Evolutionary conservation across 495 filamentous ascomycete species (phyloP), one percentile per base, ranked within the genome.

Genomic region (Penicillium robsamsonii): DNA sequence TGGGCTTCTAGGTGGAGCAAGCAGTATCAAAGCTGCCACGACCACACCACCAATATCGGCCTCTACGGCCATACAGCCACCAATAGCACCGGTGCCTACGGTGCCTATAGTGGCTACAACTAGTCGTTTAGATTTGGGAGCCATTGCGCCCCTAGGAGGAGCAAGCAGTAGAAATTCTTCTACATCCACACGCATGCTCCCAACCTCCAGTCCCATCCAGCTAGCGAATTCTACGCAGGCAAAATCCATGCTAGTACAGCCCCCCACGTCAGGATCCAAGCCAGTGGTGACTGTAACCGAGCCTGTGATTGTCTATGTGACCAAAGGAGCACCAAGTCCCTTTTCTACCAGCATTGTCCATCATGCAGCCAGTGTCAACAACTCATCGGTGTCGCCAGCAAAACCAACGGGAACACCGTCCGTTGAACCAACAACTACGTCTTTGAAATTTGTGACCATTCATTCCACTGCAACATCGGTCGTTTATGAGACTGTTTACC

Each of bases 291-390:
- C 49, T 8, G 47, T 59, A 47, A 53, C 60, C 31, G 33, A 56
- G 38, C 56, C 31, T 33, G 51, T 56, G 10, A 45, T 56, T 52
- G 57, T 59, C 9, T 59, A 59, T 38, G 45, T 59, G 20, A 57
- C 60, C 6, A 49, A 53, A 18, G 57, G 43, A 46, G 42, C 57
- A 6, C 52, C 44, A 40, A 18, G 22, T 12, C 48, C 63, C 33
- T 41, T 55, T 37, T 49, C 62, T 24, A 60, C 50, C 42, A 51
- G 50, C 15, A 59, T 35, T 9, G 31, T 53, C 13, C 48, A 57
- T 0, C 37, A 56, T 1, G 17, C 25, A 27, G 18, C 37, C 38
- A 30, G 10, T 52, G 8, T 22, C 8, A 42, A 15, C 6, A 18
- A 4, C 6, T 25, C 35, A n/a, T 17, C 38, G 17, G 24, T 38